These are phyloP conservation scores for Pseudozyma thailandica DNA, from an alignment of 1,284 basidiomycete genomes.

Conservation along the genomic window DNA sequence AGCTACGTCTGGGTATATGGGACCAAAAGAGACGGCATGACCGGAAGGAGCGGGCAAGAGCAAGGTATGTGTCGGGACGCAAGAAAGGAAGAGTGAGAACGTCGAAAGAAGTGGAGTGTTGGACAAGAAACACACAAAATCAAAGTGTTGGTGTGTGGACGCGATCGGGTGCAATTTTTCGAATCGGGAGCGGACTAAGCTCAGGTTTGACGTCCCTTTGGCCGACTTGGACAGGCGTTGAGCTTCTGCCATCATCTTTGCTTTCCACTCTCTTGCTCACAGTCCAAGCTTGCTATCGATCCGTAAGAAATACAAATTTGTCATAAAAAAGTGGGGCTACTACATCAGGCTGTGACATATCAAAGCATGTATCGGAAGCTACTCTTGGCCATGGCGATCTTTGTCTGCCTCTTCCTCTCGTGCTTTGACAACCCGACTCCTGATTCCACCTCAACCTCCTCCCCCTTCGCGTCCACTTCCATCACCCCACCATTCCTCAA, in stretches of 20 bases:
- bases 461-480: background rate
- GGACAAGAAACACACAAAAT: no score
- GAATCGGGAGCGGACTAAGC: no score
- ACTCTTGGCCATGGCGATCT: constrained; percentile 43
- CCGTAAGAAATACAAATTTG: background rate
- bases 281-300: background rate
- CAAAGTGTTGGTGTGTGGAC: no score
- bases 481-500: background rate
- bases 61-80: background rate
- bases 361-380: constrained; percentile 47
- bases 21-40: background rate
- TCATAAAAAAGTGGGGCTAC: background rate
- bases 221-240: no score
- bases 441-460: constrained; percentile 9
- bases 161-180: no score
- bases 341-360: background rate
- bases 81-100: background rate
- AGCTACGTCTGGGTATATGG: constrained; percentile 9
- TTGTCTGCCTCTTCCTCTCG: constrained; percentile 22
- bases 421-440: constrained; percentile 6
- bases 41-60: no score
- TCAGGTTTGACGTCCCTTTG: no score
- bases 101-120: background rate
- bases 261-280: no score
- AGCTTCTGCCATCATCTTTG: no score